A percentile compares a stretch with the other conserved stretches of the same genome.
Conservation (phyloP, 73 alveolate species). For the Tetrahymena malaccensis region DNA sequence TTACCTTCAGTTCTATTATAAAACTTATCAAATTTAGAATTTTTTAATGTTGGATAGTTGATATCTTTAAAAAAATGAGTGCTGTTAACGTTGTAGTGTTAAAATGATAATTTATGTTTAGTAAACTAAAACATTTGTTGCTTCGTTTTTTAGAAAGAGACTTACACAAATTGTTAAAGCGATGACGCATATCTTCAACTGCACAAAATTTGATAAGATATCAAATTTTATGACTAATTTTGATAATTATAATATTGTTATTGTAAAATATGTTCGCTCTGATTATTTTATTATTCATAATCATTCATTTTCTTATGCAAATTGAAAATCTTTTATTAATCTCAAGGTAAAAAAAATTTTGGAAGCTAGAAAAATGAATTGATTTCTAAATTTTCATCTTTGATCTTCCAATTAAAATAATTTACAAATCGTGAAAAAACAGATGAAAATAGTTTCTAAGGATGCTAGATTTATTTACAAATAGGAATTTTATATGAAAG, state of each 20-base stretch:
- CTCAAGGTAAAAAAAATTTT: not conserved
- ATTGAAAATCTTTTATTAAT: not conserved
- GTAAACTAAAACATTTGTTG: not conserved
- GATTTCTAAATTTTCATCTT: not conserved
- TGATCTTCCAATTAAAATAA: not conserved
- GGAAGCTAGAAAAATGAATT: not conserved
- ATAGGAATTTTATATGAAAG: not conserved
- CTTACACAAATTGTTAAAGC: not conserved
- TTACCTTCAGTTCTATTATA: too few species aligned
- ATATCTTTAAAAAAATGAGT: too few species aligned
- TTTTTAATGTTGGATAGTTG: too few species aligned
- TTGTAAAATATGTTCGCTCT: too few species aligned
- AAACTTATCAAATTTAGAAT: too few species aligned
- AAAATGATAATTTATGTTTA: too few species aligned
- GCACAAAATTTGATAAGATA: not conserved
- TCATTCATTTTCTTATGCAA: not conserved
- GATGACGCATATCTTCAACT: not conserved
- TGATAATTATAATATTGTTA: not conserved
- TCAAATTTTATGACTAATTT: not conserved
- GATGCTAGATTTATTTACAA: not conserved
- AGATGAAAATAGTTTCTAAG: too few species aligned
- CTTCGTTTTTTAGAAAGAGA: not conserved
- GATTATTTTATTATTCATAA: too few species aligned
- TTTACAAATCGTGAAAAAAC: too few species aligned
- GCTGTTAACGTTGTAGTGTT: too few species aligned